phyloP scores from a whole-genome alignment of 2,329 filamentous ascomycete species.

The Juglanconis sp. region DNA sequence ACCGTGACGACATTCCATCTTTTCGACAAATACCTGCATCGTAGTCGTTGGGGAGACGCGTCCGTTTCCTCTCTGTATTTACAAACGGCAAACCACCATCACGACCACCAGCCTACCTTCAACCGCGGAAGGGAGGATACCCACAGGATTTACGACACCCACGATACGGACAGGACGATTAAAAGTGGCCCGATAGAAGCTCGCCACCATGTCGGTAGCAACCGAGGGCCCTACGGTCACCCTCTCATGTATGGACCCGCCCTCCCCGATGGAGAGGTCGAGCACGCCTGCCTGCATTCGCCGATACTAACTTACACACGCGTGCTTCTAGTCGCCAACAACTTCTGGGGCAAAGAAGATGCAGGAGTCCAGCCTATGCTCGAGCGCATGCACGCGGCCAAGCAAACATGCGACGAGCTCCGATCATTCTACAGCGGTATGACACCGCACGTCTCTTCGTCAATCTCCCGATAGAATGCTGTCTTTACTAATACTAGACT shows the following conservation, averaged over 20 bases:
- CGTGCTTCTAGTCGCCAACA: slow-evolving; percentile 77
- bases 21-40: neutral
- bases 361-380: slow-evolving; percentile 88
- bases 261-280: neutral
- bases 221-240: slow-evolving; percentile 19
- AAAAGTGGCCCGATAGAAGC: neutral
- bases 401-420: slow-evolving; percentile 90
- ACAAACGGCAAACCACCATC: neutral
- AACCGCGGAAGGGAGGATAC: neutral
- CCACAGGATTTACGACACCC: neutral
- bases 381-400: slow-evolving; percentile 91
- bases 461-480: neutral
- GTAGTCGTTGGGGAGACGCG: neutral
- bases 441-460: neutral
- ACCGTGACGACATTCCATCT: slow-evolving; percentile 9
- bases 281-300: neutral
- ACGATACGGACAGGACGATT: neutral
- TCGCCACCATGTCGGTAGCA: slow-evolving; percentile 17
- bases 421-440: slow-evolving; percentile 83
- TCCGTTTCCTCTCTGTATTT: neutral
- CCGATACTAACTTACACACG: slow-evolving; percentile 5
- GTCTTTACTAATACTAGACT: neutral
- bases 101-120: neutral
- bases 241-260: slow-evolving; percentile 18
- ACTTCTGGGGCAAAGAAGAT: slow-evolving; percentile 99